These are phyloP conservation scores for Backusella circina DNA, from an alignment of 192 early-diverging fungal species.

Conservation along the genomic window DNA sequence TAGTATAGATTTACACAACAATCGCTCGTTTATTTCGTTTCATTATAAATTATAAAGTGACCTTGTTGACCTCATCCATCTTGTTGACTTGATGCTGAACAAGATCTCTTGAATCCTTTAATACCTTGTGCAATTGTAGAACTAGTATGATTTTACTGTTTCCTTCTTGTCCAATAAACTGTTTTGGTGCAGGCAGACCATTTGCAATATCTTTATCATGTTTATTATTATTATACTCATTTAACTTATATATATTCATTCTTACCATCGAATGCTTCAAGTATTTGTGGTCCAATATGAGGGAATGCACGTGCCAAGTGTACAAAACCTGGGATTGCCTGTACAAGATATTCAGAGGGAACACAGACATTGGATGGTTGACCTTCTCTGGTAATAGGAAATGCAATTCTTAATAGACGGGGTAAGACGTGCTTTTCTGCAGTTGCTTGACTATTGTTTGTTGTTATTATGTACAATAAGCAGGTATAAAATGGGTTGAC, in stretches of 20 bases:
- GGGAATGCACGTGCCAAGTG: slow-evolving; percentile 32
- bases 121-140: slow-evolving; percentile 19
- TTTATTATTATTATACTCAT: background rate
- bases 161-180: slow-evolving; percentile 26
- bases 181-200: slow-evolving; percentile 19
- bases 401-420: slow-evolving; percentile 25
- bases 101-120: slow-evolving; percentile 9
- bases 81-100: slow-evolving; percentile 16
- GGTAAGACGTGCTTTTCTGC: slow-evolving; percentile 27
- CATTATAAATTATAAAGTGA: slow-evolving; percentile 1
- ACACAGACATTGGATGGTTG: slow-evolving; percentile 1
- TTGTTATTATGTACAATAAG: background rate
- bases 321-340: slow-evolving; percentile 20
- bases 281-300: slow-evolving; percentile 20
- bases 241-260: background rate
- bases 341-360: slow-evolving; percentile 22
- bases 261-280: slow-evolving; percentile 22
- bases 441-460: slow-evolving; percentile 1
- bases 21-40: slow-evolving; percentile 7
- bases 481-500: background rate
- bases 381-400: slow-evolving; percentile 1
- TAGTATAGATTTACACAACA: background rate
- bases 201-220: slow-evolving; percentile 11
- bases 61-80: slow-evolving; percentile 28
- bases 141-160: slow-evolving; percentile 14